Conservation (phyloP, 257 asterid species). For the Solanum tacnaense region DNA sequence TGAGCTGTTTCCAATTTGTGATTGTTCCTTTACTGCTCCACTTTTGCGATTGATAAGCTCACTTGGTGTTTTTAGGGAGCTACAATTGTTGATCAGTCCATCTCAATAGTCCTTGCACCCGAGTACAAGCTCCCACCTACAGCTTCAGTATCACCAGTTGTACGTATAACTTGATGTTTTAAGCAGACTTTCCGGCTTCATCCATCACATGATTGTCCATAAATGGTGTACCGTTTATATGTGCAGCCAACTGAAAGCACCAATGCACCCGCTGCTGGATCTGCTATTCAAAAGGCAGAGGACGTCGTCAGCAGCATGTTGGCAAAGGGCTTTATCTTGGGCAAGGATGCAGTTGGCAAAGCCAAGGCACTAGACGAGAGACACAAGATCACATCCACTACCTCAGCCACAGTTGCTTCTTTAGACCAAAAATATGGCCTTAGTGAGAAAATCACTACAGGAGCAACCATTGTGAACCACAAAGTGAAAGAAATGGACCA, state of each 20-base stretch:
- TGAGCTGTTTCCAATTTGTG: neutral
- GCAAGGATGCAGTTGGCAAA: conserved; percentile 46
- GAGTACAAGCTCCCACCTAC: conserved; percentile 33
- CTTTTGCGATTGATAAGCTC: neutral
- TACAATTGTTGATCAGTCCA: conserved; percentile 55
- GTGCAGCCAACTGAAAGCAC: conserved; percentile 33
- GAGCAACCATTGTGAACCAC: conserved; percentile 46
- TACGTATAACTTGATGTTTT: conserved; percentile 9
- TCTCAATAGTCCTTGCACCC: conserved; percentile 32
- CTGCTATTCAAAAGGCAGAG: conserved; percentile 48
- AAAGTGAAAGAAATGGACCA: conserved; percentile 60
- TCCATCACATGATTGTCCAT: neutral
- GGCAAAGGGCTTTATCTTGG: conserved; percentile 55
- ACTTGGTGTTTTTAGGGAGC: conserved; percentile 37
- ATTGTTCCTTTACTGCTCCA: neutral
- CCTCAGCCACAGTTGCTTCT: conserved; percentile 53
- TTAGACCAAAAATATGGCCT: conserved; percentile 52
- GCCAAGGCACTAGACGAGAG: conserved; percentile 57
- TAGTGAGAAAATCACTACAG: conserved; percentile 42
- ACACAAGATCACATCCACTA: conserved; percentile 49
- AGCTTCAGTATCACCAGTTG: conserved; percentile 20
- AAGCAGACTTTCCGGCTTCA: neutral
- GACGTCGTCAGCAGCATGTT: conserved; percentile 57
- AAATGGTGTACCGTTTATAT: neutral
- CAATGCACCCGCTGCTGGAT: conserved; percentile 13